Base-by-base conservation (phyloP, 129 eudicot species). In the Glebionis coronaria region DNA sequence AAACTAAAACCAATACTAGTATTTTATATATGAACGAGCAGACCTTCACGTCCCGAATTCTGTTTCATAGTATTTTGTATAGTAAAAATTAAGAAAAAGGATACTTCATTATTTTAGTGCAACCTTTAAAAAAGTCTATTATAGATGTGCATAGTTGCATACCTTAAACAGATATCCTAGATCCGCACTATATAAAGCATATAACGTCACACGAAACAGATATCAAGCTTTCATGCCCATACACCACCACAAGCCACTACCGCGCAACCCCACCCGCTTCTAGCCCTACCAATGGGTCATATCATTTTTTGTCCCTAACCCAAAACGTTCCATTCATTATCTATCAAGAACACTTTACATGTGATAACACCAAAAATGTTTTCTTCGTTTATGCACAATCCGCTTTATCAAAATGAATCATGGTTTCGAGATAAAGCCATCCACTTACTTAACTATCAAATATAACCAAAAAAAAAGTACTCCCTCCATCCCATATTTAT, bases 321-420 rank as follows among this genome's bases (percentile, higher is more conserved):
- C 38, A 56, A 45, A 64, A 65, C 27, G 60, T 19, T 56, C 35
- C 60, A 73, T 56, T 65, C 60, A 18, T 18, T 45, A 23, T 73
- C 27, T 27, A 64, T 40, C 49, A 63, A 53, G 40, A 51, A 38
- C 63, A 9, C n/a, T 73, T 51, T 40, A 19, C 18, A 27, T 46
- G 58, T 56, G 45, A 69, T 42, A 56, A 69, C 56, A 63, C 64
- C 53, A 15, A 47, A 5, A 18, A 19, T 1, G 12, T 42, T 51
- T 63, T 27, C 49, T 63, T 56, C 38, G 44, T 12, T n/a, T 13
- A 5, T 23, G 16, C 53, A 60, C 4, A 73, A 38, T 23, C 35
- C 16, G 25, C 45, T 38, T 29, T 8, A 35, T 47, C 42, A 72
- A 49, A 14, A 63, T 23, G 23, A 44, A 51, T 63, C 70, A 63